phyloP scores from a whole-genome alignment of 192 early-diverging fungal species.

The Coemansia sp. region DNA sequence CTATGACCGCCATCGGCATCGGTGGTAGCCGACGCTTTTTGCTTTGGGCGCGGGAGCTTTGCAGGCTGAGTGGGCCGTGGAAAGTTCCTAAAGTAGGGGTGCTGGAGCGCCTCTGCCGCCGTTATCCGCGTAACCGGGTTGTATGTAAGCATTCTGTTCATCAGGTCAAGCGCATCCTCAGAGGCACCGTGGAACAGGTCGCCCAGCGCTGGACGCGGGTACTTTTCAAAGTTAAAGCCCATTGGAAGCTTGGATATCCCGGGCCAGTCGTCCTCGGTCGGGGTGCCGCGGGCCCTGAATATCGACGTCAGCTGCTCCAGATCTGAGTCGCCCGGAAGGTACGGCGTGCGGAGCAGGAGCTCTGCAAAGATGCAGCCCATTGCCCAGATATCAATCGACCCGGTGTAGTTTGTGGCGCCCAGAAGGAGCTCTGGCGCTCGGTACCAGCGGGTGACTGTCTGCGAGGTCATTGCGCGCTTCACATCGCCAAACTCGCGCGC shows the following conservation, averaged over 20 bases:
- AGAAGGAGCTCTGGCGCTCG: slow-evolving; percentile 92
- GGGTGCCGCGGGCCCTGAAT: slow-evolving; percentile 79
- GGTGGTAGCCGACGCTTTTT: background rate
- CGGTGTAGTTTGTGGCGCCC: slow-evolving; percentile 84
- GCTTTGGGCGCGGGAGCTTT: slow-evolving; percentile 37
- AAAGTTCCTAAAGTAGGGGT: slow-evolving; percentile 42
- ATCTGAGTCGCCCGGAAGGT: slow-evolving; percentile 80
- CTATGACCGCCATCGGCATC: background rate
- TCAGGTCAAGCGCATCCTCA: slow-evolving; percentile 77
- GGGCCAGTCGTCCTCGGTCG: slow-evolving; percentile 82
- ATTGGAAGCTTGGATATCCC: slow-evolving; percentile 70
- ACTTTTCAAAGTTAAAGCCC: slow-evolving; percentile 70
- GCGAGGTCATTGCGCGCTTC: slow-evolving; percentile 79
- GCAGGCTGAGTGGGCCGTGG: slow-evolving; percentile 44
- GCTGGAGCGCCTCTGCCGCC: slow-evolving; percentile 66
- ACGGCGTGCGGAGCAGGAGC: slow-evolving; percentile 87
- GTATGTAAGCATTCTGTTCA: slow-evolving; percentile 85
- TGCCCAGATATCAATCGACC: slow-evolving; percentile 94
- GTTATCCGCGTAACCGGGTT: slow-evolving; percentile 81
- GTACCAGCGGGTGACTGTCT: slow-evolving; percentile 98
- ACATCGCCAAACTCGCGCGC: slow-evolving; percentile 94
- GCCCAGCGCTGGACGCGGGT: slow-evolving; percentile 70
- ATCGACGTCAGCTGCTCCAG: slow-evolving; percentile 76
- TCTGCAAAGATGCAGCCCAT: slow-evolving; percentile 99
- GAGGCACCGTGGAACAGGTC: slow-evolving; percentile 82